Evolutionary conservation across 1,139 yeast genomes (phyloP), one percentile per base, ranked within the genome.

Genomic region (Spathaspora sp.): DNA sequence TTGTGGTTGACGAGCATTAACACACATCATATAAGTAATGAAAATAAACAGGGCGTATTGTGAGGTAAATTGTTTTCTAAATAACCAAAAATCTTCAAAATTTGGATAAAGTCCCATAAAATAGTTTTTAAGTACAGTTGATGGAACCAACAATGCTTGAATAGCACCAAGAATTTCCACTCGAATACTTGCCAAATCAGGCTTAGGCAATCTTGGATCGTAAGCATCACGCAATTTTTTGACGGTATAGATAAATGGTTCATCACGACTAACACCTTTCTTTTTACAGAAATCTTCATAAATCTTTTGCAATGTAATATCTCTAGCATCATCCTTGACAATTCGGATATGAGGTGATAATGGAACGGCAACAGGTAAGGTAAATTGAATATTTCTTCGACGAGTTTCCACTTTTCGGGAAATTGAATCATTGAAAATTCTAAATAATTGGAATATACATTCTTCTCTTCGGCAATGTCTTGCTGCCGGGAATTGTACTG

Each of bases 401-500:
- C 97, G 82, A 2, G 95, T 81, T 64, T 93, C 96, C 39, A 89
- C 96, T 60, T 87, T 86, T 56, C 87, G 81, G 1, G 86, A 74
- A 46, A 95, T 71, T 5, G 88, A 84, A 54, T 88, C 91, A 62
- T 89, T 89, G 68, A 95, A 83, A 42, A 93, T 81, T 56, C 97
- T 79, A 76, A 89, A 91, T 55, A 95, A 68, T 64, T 93, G 99
- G 74, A 89, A 87, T 48, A 93, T 86, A 43, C 96, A 79, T 61
- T 95, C 99, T 64, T 95, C 99, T 48, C 99, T 82, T 60, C 99
- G 86, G 58, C 97, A 89, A 59, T 93, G 97, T 57, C 99, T 83
- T 9, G 97, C 97, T 15, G 99, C 96, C 4, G 99, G 99, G 66
- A 88, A 91, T 68, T 95, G 99, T 15, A 95, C 95, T 0, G 97